Evolutionary conservation across 495 filamentous ascomycete genomes (phyloP).

Genomic region (Lasiosphaeria miniovina): DNA sequence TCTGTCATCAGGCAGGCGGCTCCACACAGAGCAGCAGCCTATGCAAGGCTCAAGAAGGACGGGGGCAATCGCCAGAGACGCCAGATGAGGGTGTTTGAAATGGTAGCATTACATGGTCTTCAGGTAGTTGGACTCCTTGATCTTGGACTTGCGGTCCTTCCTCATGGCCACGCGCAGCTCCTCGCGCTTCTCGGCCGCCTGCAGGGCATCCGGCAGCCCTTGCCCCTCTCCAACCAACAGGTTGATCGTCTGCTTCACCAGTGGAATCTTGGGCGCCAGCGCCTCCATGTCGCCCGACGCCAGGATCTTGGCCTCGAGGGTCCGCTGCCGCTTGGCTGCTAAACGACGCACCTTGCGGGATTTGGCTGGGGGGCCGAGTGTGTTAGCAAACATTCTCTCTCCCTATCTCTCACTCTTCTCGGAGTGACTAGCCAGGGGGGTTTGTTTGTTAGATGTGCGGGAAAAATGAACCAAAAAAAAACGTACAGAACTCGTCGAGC

Average conservation of each 20-base stretch:
- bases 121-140: constrained; percentile 94
- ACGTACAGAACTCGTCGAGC: constrained; percentile 74
- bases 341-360: constrained; percentile 70
- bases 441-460: background rate
- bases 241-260: constrained; percentile 83
- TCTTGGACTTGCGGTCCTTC: constrained; percentile 68
- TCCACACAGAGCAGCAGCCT: too few species aligned
- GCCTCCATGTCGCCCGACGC: constrained; percentile 62
- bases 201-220: constrained; percentile 51
- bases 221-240: constrained; percentile 64
- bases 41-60: too few species aligned
- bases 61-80: too few species aligned
- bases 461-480: constrained; percentile 3
- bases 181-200: constrained; percentile 56
- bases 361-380: constrained; percentile 55
- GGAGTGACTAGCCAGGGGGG: too few species aligned
- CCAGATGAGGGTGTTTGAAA: background rate
- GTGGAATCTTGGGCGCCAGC: constrained; percentile 69
- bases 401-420: background rate
- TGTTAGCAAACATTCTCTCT: background rate
- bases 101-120: constrained; percentile 60
- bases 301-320: constrained; percentile 59
- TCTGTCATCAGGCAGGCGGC: too few species aligned
- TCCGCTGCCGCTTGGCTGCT: constrained; percentile 64
- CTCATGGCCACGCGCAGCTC: constrained; percentile 69